These are phyloP conservation scores for sunflower (Helianthus annuus) DNA, from an alignment of 129 eudicot species.

Conservation along the genomic window HanXRQr2.0-SUNRISE NC_035436.2:177577091-177577590, in stretches of 20 bases:
- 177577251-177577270: conserved; percentile 98
- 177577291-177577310: conserved; percentile 87
- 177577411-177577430: conserved; percentile 92
- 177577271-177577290: conserved; percentile 96
- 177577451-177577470: conserved; percentile 91
- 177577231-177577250: conserved; percentile 91
- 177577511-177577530: conserved; percentile 75
- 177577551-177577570: conserved; percentile 61
- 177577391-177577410: too few species aligned
- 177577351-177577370: conserved; percentile 90
- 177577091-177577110: too few species aligned
- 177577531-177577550: conserved; percentile 75
- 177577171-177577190: too few species aligned
- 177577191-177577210: too few species aligned
- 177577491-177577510: conserved; percentile 92
- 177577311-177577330: conserved; percentile 95
- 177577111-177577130: too few species aligned
- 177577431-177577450: conserved; percentile 84
- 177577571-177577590: too few species aligned
- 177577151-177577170: too few species aligned
- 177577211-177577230: too few species aligned
- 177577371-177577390: too few species aligned
- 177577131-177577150: too few species aligned
- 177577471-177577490: conserved; percentile 95
- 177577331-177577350: conserved; percentile 83